Evolutionary conservation across 169 alveolate species (phyloP).

Genomic region (Eimeria necatrix): DNA sequence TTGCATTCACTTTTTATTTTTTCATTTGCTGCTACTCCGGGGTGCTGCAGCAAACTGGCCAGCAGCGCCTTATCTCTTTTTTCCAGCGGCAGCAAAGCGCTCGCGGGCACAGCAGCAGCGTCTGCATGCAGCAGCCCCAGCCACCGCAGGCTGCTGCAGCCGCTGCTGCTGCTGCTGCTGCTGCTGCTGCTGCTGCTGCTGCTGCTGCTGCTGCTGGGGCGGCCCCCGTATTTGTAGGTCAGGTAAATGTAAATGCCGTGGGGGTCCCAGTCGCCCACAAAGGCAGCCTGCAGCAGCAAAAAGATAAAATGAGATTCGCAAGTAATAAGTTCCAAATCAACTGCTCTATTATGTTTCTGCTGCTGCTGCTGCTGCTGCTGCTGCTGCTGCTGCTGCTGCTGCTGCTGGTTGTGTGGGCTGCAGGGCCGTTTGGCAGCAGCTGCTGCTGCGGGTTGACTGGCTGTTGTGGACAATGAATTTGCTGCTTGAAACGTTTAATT

Average conservation of each 20-base stretch:
- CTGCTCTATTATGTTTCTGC: too few relatives aligned
- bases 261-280: constrained; percentile 80
- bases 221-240: constrained; percentile 53
- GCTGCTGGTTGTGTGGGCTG: too few relatives aligned
- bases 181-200: not conserved
- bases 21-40: not conserved
- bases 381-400: not conserved
- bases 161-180: not conserved
- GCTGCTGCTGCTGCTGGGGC: not conserved
- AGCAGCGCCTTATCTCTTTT: constrained; percentile 57
- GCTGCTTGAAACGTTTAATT: not conserved
- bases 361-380: too few relatives aligned
- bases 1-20: constrained; percentile 8
- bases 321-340: too few relatives aligned
- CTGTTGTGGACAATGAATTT: not conserved
- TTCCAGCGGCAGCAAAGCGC: not conserved
- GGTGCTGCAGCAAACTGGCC: constrained; percentile 42
- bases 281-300: constrained; percentile 43
- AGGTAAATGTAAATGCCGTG: constrained; percentile 73
- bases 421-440: not conserved
- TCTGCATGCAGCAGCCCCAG: constrained; percentile 67
- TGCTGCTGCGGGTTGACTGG: not conserved
- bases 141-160: constrained; percentile 44
- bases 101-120: not conserved
- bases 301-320: too few relatives aligned